Evolutionary conservation across 306 rosid genomes (phyloP).

Genomic region (Echinosophora koreensis): DNA sequence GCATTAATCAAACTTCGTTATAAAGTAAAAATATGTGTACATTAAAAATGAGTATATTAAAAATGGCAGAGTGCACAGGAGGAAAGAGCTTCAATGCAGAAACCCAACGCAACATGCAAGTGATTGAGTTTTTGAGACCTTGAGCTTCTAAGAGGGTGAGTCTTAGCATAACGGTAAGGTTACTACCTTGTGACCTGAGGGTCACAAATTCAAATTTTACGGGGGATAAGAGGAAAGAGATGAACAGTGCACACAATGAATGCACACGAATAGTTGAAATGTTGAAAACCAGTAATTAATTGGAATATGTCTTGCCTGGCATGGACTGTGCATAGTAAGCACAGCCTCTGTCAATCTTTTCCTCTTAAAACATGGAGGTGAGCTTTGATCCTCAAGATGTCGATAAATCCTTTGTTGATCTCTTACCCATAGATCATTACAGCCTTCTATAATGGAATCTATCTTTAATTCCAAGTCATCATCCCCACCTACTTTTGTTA

Average conservation of each 20-base stretch:
- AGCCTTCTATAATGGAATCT: slow-evolving; percentile 72
- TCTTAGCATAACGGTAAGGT: too few relatives aligned
- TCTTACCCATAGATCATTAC: slow-evolving; percentile 58
- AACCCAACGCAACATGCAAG: too few relatives aligned
- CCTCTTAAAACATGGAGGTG: slow-evolving; percentile 51
- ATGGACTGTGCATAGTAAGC: slow-evolving; percentile 57
- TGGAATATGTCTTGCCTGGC: slow-evolving; percentile 64
- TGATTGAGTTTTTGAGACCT: too few relatives aligned
- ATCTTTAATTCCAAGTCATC: slow-evolving; percentile 62
- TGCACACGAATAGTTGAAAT: slow-evolving; percentile 20
- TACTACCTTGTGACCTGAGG: too few relatives aligned
- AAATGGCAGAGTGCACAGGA: too few relatives aligned
- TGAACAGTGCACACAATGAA: too few relatives aligned
- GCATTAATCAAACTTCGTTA: background rate
- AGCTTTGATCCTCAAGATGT: slow-evolving; percentile 50
- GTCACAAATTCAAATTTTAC: too few relatives aligned
- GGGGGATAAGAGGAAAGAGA: too few relatives aligned
- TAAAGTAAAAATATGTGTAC: background rate
- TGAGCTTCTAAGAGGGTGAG: too few relatives aligned
- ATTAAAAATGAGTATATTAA: too few relatives aligned
- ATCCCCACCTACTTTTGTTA: slow-evolving; percentile 59
- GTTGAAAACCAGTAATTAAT: slow-evolving; percentile 7
- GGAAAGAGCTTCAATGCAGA: too few relatives aligned
- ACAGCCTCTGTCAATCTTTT: slow-evolving; percentile 70
- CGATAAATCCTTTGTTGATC: slow-evolving; percentile 47